Evolutionary conservation across 352 stramenopile species (phyloP), one percentile per base, ranked within the genome.

Genomic region (Thraustochytrium sp.): DNA sequence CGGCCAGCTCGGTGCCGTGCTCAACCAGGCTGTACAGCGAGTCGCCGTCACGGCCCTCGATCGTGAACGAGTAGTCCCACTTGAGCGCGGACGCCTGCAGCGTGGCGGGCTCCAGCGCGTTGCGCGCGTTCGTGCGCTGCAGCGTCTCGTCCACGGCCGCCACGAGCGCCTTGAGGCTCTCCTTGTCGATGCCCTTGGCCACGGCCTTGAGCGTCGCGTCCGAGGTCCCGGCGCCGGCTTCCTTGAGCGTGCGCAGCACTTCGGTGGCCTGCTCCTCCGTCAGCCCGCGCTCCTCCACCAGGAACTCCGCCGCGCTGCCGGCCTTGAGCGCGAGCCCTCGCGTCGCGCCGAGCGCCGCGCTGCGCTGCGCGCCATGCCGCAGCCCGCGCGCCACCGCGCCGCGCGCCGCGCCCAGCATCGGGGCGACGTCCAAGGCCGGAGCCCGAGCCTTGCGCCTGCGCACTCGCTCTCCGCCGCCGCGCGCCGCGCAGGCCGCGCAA

Each of bases 1-100:
- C 87, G 26, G 72, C 82, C 13, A 91, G 80, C 4, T 86, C 76
- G 37, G 83, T 72, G 34, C 40, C 64, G 59, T 86, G 84, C 29
- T 88, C 62, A 48, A 49, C 63, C n/a, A 76, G 85, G 18, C 82
- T 68, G 54, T 75, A 85, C 29, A 80, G 42, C 37, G 68, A 80
- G 68, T 80, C 68, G 9, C 68, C 68, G 44, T 23, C 68, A 13
- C 40, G 31, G 49, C 48, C 68, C 37, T 68, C 46, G n/a, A 80
- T 63, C 18, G 34, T 64, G 23, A 80, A 80, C 0, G 13, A 18
- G 51, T 64, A 51, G 11, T n/a, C n/a, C 23, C 63, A 18, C 16
- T 31, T 29, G 31, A 31, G 68, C 29, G 76, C 68, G n/a, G 9
- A 16, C 21, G 76, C 68, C 29, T 55, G 29, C 36, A 80, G 11